Evolutionary conservation across 495 filamentous ascomycete genomes (phyloP).

Genomic region (Penicilliopsis zonata): DNA sequence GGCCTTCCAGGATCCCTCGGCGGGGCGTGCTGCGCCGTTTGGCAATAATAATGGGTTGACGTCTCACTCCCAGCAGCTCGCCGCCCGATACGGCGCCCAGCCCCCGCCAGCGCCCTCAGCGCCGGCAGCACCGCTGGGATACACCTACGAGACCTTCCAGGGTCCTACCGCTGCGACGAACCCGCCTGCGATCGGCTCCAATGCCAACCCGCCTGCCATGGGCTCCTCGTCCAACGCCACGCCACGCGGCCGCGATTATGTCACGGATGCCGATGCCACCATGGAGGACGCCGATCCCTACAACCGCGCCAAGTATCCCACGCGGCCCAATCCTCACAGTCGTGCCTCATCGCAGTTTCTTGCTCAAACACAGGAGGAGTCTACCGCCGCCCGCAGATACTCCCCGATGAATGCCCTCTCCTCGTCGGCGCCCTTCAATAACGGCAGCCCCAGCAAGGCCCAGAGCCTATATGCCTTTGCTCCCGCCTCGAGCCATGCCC

Average conservation of each 20-base stretch:
- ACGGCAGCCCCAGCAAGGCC: constrained; percentile 42
- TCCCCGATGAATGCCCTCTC: constrained; percentile 84
- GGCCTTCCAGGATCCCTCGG: constrained; percentile 34
- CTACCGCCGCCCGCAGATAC: constrained; percentile 78
- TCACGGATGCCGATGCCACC: constrained; percentile 64
- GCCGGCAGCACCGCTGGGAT: constrained; percentile 52
- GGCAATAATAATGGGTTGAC: constrained; percentile 28
- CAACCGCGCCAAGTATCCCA: constrained; percentile 63
- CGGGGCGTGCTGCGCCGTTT: constrained; percentile 31
- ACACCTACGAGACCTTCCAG: constrained; percentile 66
- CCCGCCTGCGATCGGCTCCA: constrained; percentile 38
- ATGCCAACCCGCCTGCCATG: constrained; percentile 41
- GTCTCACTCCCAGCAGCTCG: constrained; percentile 26
- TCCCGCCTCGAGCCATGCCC: constrained; percentile 24
- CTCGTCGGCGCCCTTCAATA: constrained; percentile 44
- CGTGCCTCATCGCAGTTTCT: constrained; percentile 52
- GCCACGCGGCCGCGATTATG: constrained; percentile 55
- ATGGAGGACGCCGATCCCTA: constrained; percentile 92
- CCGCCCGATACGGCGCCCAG: constrained; percentile 32
- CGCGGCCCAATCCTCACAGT: constrained; percentile 56
- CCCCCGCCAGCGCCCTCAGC: constrained; percentile 46
- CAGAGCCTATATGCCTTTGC: constrained; percentile 36
- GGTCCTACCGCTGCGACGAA: constrained; percentile 29
- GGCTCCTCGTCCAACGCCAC: constrained; percentile 52
- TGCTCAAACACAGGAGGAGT: constrained; percentile 61